These are phyloP conservation scores for Cordyceps pruinosa DNA, from an alignment of 2,329 filamentous ascomycete genomes.

Conservation along the genomic window DNA sequence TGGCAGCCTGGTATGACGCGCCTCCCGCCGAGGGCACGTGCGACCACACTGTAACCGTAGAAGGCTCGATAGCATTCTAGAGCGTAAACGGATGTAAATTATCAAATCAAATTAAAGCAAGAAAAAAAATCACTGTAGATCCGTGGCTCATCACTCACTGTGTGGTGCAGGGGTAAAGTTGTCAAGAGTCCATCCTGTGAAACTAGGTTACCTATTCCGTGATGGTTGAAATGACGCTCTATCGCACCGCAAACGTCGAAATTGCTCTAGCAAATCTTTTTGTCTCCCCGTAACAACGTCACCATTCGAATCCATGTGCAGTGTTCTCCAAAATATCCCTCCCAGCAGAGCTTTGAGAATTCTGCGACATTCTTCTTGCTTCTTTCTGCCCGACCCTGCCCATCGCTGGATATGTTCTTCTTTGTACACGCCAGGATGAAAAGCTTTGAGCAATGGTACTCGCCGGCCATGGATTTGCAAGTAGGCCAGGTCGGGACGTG, in stretches of 20 bases:
- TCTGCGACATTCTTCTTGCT: background rate
- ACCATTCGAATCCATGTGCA: background rate
- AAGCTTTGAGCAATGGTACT: constrained; percentile 1
- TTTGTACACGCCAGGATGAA: constrained; percentile 4
- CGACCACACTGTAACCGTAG: no score
- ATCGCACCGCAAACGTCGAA: constrained; percentile 17
- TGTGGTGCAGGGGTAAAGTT: no score
- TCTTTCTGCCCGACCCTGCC: background rate
- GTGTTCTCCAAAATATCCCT: background rate
- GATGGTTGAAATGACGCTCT: no score
- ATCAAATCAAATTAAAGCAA: no score
- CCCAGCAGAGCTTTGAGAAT: background rate
- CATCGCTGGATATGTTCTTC: background rate
- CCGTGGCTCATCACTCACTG: no score
- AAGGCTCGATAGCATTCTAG: no score
- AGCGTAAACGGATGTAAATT: no score
- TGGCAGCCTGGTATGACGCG: no score
- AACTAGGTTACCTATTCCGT: no score
- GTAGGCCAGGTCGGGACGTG: background rate
- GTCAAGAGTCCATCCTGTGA: no score
- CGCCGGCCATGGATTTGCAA: background rate
- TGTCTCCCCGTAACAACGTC: constrained; percentile 20
- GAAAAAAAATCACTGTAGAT: no score
- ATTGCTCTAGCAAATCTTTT: constrained; percentile 21
- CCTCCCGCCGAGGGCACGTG: no score